Percentiles rank a stretch among this genome's conserved stretches.
Evolutionary conservation across 1,284 basidiomycete genomes (phyloP).

Genomic region (Boletellus deceptivus): DNA sequence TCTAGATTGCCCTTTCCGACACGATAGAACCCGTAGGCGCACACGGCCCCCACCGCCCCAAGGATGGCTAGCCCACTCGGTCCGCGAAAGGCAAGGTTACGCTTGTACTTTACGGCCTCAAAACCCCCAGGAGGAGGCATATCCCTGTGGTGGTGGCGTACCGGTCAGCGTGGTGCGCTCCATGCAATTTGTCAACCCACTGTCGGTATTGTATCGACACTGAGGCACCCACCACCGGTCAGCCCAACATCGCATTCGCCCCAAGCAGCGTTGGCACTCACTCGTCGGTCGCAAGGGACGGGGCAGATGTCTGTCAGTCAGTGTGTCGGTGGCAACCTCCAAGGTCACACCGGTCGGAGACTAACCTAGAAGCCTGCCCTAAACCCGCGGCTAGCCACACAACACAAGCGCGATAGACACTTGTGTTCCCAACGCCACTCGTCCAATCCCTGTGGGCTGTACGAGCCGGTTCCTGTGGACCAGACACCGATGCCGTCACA

Average conservation of each 20-base stretch:
- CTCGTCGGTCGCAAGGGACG: background rate
- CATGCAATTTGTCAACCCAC: slow-evolving; percentile 40
- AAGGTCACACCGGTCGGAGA: background rate
- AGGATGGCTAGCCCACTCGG: slow-evolving; percentile 88
- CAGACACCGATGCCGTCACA: background rate
- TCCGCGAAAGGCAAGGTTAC: slow-evolving; percentile 91
- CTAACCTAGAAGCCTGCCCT: background rate
- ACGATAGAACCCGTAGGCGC: slow-evolving; percentile 91
- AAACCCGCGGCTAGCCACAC: background rate
- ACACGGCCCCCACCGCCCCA: slow-evolving; percentile 80
- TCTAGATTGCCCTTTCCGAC: slow-evolving; percentile 90
- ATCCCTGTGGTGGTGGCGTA: slow-evolving; percentile 60
- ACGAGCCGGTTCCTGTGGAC: slow-evolving; percentile 25
- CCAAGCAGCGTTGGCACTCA: background rate
- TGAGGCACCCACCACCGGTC: slow-evolving; percentile 22
- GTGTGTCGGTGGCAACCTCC: background rate
- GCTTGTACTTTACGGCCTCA: slow-evolving; percentile 92
- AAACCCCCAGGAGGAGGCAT: slow-evolving; percentile 95
- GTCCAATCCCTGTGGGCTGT: slow-evolving; percentile 5
- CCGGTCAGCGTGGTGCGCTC: slow-evolving; percentile 13
- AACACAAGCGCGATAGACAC: background rate
- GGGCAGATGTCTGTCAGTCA: background rate
- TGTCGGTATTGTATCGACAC: slow-evolving; percentile 69
- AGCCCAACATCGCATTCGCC: background rate
- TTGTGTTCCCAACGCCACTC: slow-evolving; percentile 8